Base-by-base conservation (phyloP, 2,329 filamentous ascomycete genomes). In the Microcyclospora tardicrescens region DNA sequence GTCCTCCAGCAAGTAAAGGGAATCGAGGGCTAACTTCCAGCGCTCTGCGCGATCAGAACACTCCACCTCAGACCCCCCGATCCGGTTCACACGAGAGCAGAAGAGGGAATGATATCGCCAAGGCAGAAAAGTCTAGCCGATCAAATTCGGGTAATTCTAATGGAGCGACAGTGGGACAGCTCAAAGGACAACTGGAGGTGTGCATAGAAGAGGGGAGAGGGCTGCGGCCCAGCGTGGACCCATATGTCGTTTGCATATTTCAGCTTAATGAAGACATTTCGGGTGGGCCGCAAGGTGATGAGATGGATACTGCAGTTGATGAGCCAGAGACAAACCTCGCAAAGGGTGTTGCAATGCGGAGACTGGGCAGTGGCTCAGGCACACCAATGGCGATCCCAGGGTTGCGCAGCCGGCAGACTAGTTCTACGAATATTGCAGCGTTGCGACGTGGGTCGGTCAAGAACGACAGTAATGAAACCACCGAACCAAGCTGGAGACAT, bases 231-330 rank as follows among this genome's bases (percentile, higher is more conserved):
- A 85, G 85, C 56, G 77, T 79, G 42, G 84, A 95, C 54, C 91
- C 91, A 1, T 98, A 98, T 54, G 84, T 95, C 37, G 86, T 98
- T 10, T 93, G 84, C 42, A 87, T 95, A 16, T 98, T 96, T 56
- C 91, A 98, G 60, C 83, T 85, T 59, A 94, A 89, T 56, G 91
- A 98, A 61, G 81, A 93, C 52, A 94, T 98, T 40, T 96, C 91
- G 1, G 81, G 84, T 40, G 85, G 85, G 2, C 84, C 87, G 10
- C 75, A 79, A 47, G 30, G 14, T 5, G 71, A 76, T 41, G 73
- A 72, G 28, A 68, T 69, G 39, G 57, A 59, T 35, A 52, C 51
- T 6, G 50, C 50, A 9, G 47, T 51, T 11, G 49, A 58, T 36
- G 63, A 71, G 16, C 68, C 71, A 27, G 79, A 81, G 33, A 71